Base-by-base conservation (phyloP, 208 protist species). In the Angomonas ambiguus region DNA sequence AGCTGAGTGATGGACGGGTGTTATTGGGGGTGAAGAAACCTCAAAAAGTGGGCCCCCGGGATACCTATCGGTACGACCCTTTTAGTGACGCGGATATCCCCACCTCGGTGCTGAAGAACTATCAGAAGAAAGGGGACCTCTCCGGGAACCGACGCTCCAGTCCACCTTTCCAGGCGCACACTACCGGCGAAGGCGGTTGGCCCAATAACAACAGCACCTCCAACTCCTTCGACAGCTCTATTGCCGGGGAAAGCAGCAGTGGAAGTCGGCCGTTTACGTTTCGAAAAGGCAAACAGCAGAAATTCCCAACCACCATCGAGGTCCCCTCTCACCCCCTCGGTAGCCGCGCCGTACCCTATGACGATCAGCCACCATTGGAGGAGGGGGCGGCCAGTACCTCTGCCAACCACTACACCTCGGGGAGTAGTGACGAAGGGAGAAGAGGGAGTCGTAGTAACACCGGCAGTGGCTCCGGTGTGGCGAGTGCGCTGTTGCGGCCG, bases 401-500 rank as follows among this genome's bases (percentile, higher is more conserved):
- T 45, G 11, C 38, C 16, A 8, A 8, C 16, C 38, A 8, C 11
- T 45, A n/a, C 38, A 8, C 11, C 16, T 16, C 38, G 38, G 38
- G 38, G 38, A 45, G 38, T 8, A 45, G 11, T 45, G 11, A 16
- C 38, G 38, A 45, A 16, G 5, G 8, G n/a, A 11, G 55, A 16
- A 11, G 24, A 10, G 51, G 51, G 22, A 27, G 22, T 57, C 20
- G 51, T 8, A 18, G 16, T 18, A n/a, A 25, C 51, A 20, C 51
- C 10, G 51, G 22, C 51, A 25, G 51, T 42, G 55, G 5, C 55
- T 25, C 11, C 11, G 5, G 55, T 32, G 13, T 57, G 10, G 51
- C 18, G n/a, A n/a, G n/a, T n/a, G n/a, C n/a, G 28, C 66, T 87
- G 20, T 67, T 85, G 18, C 72, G 68, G 20, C 82, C 86, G 10